phyloP scores from a whole-genome alignment of 2,329 filamentous ascomycete genomes.

The Epichloe coenophiala region DNA sequence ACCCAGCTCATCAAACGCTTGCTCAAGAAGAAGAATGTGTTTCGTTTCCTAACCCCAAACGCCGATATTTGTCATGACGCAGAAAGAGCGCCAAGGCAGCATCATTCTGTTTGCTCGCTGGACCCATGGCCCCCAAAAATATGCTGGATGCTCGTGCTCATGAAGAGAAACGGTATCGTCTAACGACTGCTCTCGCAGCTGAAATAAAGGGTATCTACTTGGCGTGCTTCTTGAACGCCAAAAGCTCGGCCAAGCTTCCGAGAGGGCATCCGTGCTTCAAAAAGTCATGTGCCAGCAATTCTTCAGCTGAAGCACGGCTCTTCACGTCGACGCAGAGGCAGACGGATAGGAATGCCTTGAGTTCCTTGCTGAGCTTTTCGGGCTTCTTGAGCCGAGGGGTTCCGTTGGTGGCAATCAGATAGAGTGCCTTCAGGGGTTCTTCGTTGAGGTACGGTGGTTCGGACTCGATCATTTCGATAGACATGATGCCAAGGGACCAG shows the following conservation, averaged over 20 bases:
- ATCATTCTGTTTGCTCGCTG: slow-evolving; percentile 7
- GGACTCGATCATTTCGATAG: slow-evolving; percentile 98
- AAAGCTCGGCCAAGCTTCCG: slow-evolving; percentile 68
- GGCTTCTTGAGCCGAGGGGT: slow-evolving; percentile 96
- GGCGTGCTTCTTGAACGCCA: slow-evolving; percentile 70
- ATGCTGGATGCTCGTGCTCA: slow-evolving; percentile 3
- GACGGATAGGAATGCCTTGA: slow-evolving; percentile 92
- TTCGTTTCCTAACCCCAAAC: slow-evolving; percentile 5
- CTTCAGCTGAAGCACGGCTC: slow-evolving; percentile 79
- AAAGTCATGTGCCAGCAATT: slow-evolving; percentile 87
- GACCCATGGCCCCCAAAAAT: not conserved
- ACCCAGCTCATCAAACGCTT: slow-evolving; percentile 2
- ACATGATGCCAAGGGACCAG: slow-evolving; percentile 98
- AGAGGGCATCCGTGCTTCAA: slow-evolving; percentile 81
- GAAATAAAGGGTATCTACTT: slow-evolving; percentile 31
- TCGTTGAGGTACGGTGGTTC: slow-evolving; percentile 97
- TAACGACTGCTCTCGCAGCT: not conserved
- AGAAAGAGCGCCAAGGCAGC: not conserved
- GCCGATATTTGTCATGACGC: slow-evolving; percentile 2
- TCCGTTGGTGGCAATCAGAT: slow-evolving; percentile 94
- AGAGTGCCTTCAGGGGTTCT: slow-evolving; percentile 91
- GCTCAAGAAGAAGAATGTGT: not conserved
- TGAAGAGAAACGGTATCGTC: not conserved
- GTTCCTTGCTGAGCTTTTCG: slow-evolving; percentile 92
- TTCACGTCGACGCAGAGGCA: slow-evolving; percentile 96